Evolutionary conservation across 2,329 filamentous ascomycete genomes (phyloP), one percentile per base, ranked within the genome.

Genomic region (Fusarium sublunatum): DNA sequence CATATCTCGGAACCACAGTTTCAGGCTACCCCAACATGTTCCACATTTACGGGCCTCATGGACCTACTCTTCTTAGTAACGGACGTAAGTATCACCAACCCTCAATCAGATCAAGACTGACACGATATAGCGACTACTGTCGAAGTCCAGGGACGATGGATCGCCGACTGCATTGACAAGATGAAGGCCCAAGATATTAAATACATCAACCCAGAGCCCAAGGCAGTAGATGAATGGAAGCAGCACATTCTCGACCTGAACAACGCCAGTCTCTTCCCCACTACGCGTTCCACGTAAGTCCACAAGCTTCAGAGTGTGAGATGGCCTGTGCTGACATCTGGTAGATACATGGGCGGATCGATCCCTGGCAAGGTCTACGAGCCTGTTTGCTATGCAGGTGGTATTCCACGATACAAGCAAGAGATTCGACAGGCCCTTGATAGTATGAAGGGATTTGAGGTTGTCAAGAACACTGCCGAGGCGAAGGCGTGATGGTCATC

Each of bases 91-190:
- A 4, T 13, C 13, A 2, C 1, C 10, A 13, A 2, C 22, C 3
- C 19, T 7, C 2, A 10, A 26, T 6, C n/a, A 8, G 2, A n/a
- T 9, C 2, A 26, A 7, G 12, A 6, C 50, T 53, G 6, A 53
- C 43, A 7, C 3, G 0, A 3, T 11, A 8, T 3, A 53, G 50
- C 86, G 0, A 79, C 81, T 1, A 79, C 76, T 2, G 79, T 83
- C 7, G 83, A 87, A 59, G 67, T 84, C 1, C 86, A 88, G 64
- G 85, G 83, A 3, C 75, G 82, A 0, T 88, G 83, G 83, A 82
- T 87, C 51, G 75, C 77, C 13, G 79, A 83, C 42, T 70, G 72
- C 39, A 83, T 88, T 50, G 72, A 76, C 32, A 78, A 83, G 69
- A 81, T 86, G 62, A 71, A 78, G 61, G 62, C 66, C 2, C 74